Evolutionary conservation across 1,284 basidiomycete species (phyloP), one percentile per base, ranked within the genome.

Genomic region (Pyrrhoderma lamaoense): DNA sequence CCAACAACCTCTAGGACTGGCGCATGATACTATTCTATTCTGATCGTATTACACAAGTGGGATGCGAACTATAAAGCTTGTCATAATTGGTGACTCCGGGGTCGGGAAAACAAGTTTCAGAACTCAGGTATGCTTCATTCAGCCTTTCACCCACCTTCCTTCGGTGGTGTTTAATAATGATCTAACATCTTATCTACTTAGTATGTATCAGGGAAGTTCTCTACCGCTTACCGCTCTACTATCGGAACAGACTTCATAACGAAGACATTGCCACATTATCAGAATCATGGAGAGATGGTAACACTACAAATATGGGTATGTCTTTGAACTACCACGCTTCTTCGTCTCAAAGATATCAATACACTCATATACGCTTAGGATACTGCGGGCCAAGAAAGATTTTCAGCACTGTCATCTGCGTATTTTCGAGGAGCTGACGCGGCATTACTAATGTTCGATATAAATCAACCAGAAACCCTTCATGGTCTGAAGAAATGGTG

Each of bases 371-470:
- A 43, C 49, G 19, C 25, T 37, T 51, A 49, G 51, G 36, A 55
- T 42, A 45, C 57, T 23, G 23, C 55, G 31, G 58, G 89, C 1
- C 88, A 92, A 63, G 89, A 92, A 62, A 77, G 89, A 8, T 91
- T 91, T 67, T 87, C 86, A 1, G 80, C 76, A 40, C 73, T 92
- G 18, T 87, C 87, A 0, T 73, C 77, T 0, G 86, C 89, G 0
- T 91, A 91, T 68, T 91, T 89, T 59, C 76, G 89, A 7, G 85
- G 86, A 1, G 85, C 88, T 3, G 87, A 90, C 61, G 89, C 88
- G 0, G 85, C 75, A 2, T 58, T 92, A n/a, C 72, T 92, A 53
- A 78, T 89, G 70, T 92, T 85, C 63, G 85, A 90, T 59, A 80
- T 85, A 37, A 85, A 81, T 57, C 64, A 75, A 7, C 79, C 75